Base-by-base conservation (phyloP, 148 eudicot genomes). In the Diospyros kaki region DNA sequence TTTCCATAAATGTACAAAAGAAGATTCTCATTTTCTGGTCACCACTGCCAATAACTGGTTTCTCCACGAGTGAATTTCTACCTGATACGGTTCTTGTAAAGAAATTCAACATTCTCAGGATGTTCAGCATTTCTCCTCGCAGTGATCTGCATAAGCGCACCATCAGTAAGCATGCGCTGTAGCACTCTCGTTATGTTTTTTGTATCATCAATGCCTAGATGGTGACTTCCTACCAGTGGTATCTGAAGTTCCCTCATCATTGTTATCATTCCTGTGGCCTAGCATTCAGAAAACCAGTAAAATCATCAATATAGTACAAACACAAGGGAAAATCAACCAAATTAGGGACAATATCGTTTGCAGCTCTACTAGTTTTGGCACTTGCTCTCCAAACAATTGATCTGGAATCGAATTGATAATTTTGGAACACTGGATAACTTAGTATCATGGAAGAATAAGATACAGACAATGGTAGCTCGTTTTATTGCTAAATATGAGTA, bases 251-350 rank as follows among this genome's bases (percentile, higher is more conserved):
- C 84, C 79, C 78, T 87, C 88, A 95, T 88, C 99, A 95, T 92
- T 5, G 94, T 84, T 74, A 84, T 73, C 99, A 95, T 95, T 64
- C 99, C 99, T 39, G 94, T 76, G 73, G 99, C 99, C 99, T 95
- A 81, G 64, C 60, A 80, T 74, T 50, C 70, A 61, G 42, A 12
- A 60, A 52, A 65, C 43, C 28, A 58, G 50, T 6, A 9, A 46
- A 66, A 3, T 17, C 15, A 43, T 69, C 18, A 72, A 58, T 43
- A 12, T 9, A 50, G 64, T 28, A 43, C 8, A 58, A 48, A 54
- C 28, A n/a, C n/a, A 65, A 51, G 14, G 13, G 52, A 6, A 63
- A 42, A 58, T 39, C n/a, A 39, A 15, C 51, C 13, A 4, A 15
- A 44, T 48, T 39, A 39, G 8, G 67, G 5, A 9, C 9, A 67